Conservation (phyloP, 164 flowering plant genomes). For the Taxillus chinensis region DNA sequence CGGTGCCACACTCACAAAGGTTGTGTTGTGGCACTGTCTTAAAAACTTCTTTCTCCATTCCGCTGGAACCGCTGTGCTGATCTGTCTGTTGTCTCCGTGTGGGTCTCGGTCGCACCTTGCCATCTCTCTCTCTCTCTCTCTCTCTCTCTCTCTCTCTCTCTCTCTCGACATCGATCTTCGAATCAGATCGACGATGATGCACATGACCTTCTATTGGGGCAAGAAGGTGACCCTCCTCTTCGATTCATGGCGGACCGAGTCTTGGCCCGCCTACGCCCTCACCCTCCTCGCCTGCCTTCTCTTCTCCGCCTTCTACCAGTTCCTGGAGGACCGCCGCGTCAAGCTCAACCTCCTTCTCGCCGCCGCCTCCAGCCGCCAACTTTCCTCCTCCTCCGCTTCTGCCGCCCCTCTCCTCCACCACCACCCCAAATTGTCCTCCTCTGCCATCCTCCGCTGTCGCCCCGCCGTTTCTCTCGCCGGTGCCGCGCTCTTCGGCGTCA, state of each 20-base stretch:
- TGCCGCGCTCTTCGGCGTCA: constrained; percentile 41
- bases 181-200: constrained; percentile 59
- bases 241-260: constrained; percentile 59
- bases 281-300: constrained; percentile 52
- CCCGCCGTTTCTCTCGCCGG: constrained; percentile 12
- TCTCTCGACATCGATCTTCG: background rate
- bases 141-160: constrained; percentile 1
- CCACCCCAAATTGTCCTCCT: background rate
- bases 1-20: no score
- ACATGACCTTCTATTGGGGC: constrained; percentile 98
- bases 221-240: constrained; percentile 50
- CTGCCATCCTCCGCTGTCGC: no score
- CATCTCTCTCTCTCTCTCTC: background rate
- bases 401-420: constrained; percentile 9
- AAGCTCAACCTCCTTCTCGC: constrained; percentile 23
- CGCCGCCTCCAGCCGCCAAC: constrained; percentile 1
- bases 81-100: no score
- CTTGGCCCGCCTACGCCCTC: constrained; percentile 51
- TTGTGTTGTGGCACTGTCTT: no score
- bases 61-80: no score
- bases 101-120: no score
- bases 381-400: background rate
- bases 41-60: no score
- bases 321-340: constrained; percentile 65
- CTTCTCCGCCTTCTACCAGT: constrained; percentile 71